phyloP scores from a whole-genome alignment of 441 rosid genomes.

The Bruguiera hainesii region DNA sequence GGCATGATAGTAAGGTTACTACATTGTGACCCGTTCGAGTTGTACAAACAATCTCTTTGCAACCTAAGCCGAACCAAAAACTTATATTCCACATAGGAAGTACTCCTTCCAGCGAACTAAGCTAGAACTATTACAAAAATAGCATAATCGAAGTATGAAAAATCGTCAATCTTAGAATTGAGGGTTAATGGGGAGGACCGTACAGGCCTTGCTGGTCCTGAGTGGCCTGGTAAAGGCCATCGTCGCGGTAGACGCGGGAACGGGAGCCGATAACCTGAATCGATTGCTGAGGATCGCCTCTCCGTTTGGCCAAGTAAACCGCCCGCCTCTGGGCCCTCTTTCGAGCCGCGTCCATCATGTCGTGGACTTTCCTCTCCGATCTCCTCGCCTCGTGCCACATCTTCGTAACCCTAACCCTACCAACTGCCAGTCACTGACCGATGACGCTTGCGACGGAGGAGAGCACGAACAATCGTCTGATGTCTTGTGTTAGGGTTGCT shows the following conservation, averaged over 20 bases:
- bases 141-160: background rate
- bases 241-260: slow-evolving; percentile 72
- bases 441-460: background rate
- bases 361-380: slow-evolving; percentile 97
- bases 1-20: no score
- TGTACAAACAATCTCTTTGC: no score
- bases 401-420: slow-evolving; percentile 26
- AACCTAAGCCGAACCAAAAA: no score
- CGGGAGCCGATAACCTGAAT: slow-evolving; percentile 75
- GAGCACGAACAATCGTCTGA: background rate
- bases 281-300: slow-evolving; percentile 93
- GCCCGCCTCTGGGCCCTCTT: slow-evolving; percentile 95
- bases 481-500: background rate
- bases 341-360: slow-evolving; percentile 99
- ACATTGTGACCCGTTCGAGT: background rate
- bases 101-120: no score
- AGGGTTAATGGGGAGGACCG: background rate
- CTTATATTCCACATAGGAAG: no score
- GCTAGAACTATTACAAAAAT: background rate
- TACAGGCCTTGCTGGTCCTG: slow-evolving; percentile 95
- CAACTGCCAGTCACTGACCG: background rate
- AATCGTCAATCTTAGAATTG: background rate
- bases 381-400: slow-evolving; percentile 99
- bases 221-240: slow-evolving; percentile 82
- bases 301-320: slow-evolving; percentile 76